A percentile compares a stretch with the other conserved stretches of the same genome.
Evolutionary conservation across 1,284 basidiomycete species (phyloP).

Genomic region (Ganoderma meredithae): DNA sequence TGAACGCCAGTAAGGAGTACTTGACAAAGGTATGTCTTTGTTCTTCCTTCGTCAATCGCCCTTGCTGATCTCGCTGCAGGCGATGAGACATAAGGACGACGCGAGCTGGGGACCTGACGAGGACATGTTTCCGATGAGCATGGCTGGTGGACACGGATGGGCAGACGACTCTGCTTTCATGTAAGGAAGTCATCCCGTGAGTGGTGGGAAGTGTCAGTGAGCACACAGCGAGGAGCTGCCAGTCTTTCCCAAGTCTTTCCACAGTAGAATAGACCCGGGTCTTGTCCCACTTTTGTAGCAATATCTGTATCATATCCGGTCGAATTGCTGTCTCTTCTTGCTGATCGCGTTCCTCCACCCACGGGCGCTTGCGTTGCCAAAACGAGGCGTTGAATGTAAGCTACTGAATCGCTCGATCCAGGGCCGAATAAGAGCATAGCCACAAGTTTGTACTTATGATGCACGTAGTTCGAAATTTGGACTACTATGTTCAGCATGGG

Average conservation of each 20-base stretch:
- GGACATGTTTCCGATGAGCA: conserved; percentile 33
- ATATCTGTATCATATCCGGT: conserved; percentile 30
- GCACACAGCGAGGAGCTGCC: too few relatives aligned
- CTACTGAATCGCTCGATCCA: neutral
- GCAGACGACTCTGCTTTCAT: conserved; percentile 26
- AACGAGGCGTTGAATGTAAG: neutral
- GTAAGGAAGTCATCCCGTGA: too few relatives aligned
- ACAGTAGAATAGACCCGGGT: too few relatives aligned
- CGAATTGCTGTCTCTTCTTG: too few relatives aligned
- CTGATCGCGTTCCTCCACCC: too few relatives aligned
- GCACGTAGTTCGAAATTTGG: neutral
- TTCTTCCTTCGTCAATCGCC: too few relatives aligned
- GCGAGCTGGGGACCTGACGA: conserved; percentile 38
- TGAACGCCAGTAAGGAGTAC: conserved; percentile 70
- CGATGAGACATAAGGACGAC: conserved; percentile 42
- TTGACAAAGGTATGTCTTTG: conserved; percentile 61
- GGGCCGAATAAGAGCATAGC: neutral
- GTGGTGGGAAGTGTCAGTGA: too few relatives aligned
- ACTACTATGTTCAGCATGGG: neutral
- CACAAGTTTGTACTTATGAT: neutral
- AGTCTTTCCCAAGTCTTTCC: too few relatives aligned
- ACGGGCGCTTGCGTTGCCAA: conserved; percentile 3
- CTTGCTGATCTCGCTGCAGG: too few relatives aligned
- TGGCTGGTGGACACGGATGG: conserved; percentile 28
- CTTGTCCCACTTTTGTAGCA: too few relatives aligned